Base-by-base conservation (phyloP, 805 yeast species). In the Lipomyces chichibuensis region DNA sequence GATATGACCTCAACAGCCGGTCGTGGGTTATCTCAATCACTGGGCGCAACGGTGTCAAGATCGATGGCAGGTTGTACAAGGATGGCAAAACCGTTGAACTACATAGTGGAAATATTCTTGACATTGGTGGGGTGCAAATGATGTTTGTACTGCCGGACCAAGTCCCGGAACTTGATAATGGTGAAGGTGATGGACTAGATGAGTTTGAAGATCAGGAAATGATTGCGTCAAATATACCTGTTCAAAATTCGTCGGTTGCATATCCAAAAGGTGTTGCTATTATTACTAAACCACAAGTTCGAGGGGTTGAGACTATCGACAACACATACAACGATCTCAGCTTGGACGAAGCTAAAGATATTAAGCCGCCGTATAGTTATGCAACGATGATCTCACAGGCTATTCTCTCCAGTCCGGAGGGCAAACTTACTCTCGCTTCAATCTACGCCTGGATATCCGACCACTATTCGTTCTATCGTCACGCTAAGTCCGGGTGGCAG, bases 311-410 rank as follows among this genome's bases (percentile, higher is more conserved):
- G 32, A 64, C 74, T 1, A 65, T 67, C 56, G 77, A 77, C 57
- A 73, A 74, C 33, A 62, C 73, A 20, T 77, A 74, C 61, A 80
- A 79, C 63, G 84, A 81, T 61, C 82, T 93, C 71, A 88, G 96
- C n/a, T 84, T 84, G 68, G 98, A 94, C 76, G 97, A 92, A 69
- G 87, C 96, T 61, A 91, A 89, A 75, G 96, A 94, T 76, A 88
- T 93, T 72, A 95, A 95, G 78, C 99, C 99, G 2, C 98, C 98
- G 1, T 95, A 89, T 77, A 89, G 96, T 20, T 95, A 95, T 76
- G 98, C 99, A 0, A 94, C 98, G 1, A 93, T 95, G 98, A 95
- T 95, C 72, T 92, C 99, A 2, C 98, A 95, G 77, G 97, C 98
- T 0, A 95, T 95, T 32, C 80, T 95, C 72, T 91, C 97, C 7